These are phyloP conservation scores for Termitomyces sp. DNA, from an alignment of 768 basidiomycete species.

Conservation along the genomic window DNA sequence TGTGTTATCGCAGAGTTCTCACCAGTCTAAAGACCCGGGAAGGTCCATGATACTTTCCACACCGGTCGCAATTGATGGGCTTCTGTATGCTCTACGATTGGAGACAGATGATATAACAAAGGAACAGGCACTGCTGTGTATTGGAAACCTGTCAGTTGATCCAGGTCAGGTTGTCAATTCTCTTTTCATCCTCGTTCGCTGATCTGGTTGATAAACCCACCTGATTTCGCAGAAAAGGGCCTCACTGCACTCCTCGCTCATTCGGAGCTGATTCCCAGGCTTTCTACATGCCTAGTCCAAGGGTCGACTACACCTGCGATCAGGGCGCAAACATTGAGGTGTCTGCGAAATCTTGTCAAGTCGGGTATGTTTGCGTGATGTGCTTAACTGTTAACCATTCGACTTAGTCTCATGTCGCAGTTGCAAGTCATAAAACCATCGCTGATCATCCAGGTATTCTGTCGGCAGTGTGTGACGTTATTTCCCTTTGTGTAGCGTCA, in stretches of 20 bases:
- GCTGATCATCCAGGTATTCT: constrained; percentile 4
- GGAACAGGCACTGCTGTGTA: constrained; percentile 13
- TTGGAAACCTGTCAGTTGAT: constrained; percentile 14
- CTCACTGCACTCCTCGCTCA: constrained; percentile 6
- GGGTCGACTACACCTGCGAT: constrained; percentile 6
- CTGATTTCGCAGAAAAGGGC: constrained; percentile 2
- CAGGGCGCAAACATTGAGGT: constrained; percentile 12
- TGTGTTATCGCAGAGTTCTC: neutral
- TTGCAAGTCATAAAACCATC: constrained; percentile 7
- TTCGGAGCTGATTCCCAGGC: constrained; percentile 6
- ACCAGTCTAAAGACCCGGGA: constrained; percentile 8
- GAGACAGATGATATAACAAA: constrained; percentile 8
- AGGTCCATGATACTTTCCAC: constrained; percentile 6
- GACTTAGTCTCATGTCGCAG: neutral
- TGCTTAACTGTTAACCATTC: neutral
- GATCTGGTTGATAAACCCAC: neutral
- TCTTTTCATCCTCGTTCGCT: neutral
- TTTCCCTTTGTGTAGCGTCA: constrained; percentile 5
- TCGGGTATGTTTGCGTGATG: constrained; percentile 3
- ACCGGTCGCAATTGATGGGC: constrained; percentile 2
- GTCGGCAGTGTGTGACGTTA: constrained; percentile 6
- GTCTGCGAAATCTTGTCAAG: constrained; percentile 15
- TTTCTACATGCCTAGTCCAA: constrained; percentile 7
- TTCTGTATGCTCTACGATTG: constrained; percentile 1
- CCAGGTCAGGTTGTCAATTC: constrained; percentile 1